Conservation (phyloP, 805 yeast genomes). For the Ogataea chonburiensis region DNA sequence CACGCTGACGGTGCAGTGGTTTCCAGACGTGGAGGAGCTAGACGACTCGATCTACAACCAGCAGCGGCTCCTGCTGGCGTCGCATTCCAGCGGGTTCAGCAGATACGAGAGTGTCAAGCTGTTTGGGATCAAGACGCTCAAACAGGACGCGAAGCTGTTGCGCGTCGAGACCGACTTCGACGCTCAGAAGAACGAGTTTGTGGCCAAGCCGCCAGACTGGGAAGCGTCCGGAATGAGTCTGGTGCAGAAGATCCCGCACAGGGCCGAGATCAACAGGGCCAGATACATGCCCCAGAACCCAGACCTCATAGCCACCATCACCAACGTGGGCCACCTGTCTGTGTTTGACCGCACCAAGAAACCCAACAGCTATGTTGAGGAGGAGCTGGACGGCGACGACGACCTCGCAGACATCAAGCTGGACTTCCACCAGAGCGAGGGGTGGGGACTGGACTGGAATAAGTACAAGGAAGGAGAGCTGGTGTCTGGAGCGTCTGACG, state of each 20-base stretch:
- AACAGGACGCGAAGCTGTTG: constrained; percentile 17
- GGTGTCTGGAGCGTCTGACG: constrained; percentile 62
- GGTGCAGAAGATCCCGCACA: constrained; percentile 61
- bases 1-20: constrained; percentile 57
- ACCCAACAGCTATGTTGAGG: constrained; percentile 43
- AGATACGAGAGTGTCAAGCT: constrained; percentile 27
- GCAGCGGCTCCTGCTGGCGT: constrained; percentile 54
- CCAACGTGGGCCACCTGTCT: constrained; percentile 61
- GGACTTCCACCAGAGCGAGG: constrained; percentile 46
- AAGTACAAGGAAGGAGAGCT: constrained; percentile 55
- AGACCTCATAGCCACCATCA: constrained; percentile 70
- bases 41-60: constrained; percentile 29
- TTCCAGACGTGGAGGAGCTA: constrained; percentile 49
- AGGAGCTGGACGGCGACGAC: constrained; percentile 15
- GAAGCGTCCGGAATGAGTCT: constrained; percentile 15
- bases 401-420: constrained; percentile 28
- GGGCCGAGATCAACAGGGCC: constrained; percentile 72
- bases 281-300: constrained; percentile 84
- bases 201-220: constrained; percentile 13
- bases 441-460: constrained; percentile 79
- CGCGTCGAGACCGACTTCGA: constrained; percentile 37
- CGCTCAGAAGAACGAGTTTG: constrained; percentile 35
- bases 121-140: constrained; percentile 16
- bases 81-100: constrained; percentile 58
- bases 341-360: constrained; percentile 86